Percentiles rank a stretch among this genome's conserved stretches.
Conservation (phyloP, 2,329 filamentous ascomycete genomes). For the Paracorniculantispora psalliotae region DNA sequence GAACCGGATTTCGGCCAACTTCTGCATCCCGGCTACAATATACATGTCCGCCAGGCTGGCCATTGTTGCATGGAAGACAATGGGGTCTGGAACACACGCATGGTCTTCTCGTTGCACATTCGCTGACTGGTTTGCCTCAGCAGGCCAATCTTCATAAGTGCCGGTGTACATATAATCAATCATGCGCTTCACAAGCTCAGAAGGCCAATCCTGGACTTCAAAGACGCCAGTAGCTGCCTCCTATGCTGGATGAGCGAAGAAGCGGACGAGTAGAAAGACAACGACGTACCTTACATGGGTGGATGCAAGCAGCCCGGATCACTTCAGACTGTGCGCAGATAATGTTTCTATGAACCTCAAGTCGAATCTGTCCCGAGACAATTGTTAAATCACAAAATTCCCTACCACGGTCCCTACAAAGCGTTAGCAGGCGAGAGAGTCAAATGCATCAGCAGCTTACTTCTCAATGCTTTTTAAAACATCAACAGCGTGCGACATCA, state of each 20-base stretch:
- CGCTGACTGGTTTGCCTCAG: not conserved
- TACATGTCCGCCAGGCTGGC: not conserved
- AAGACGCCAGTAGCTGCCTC: not conserved
- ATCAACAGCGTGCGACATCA: too few relatives aligned
- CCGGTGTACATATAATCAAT: not conserved
- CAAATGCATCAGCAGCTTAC: not conserved
- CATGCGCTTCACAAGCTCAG: not conserved
- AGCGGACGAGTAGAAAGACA: not conserved
- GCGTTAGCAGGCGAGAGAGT: too few relatives aligned
- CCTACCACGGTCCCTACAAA: too few relatives aligned
- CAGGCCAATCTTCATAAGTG: not conserved
- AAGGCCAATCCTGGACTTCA: not conserved
- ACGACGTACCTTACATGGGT: too few relatives aligned
- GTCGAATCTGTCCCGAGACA: too few relatives aligned
- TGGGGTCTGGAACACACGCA: not conserved
- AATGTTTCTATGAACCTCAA: too few relatives aligned
- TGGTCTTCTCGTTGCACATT: not conserved
- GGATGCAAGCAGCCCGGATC: too few relatives aligned
- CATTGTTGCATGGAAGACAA: not conserved
- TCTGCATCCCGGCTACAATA: not conserved
- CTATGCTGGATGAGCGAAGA: not conserved
- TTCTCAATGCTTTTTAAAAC: too few relatives aligned
- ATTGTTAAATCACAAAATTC: too few relatives aligned
- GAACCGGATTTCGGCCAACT: not conserved
- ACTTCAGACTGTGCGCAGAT: too few relatives aligned